Evolutionary conservation across 192 early-diverging fungal genomes (phyloP), one percentile per base, ranked within the genome.

Genomic region (Powellomyces hirtus): DNA sequence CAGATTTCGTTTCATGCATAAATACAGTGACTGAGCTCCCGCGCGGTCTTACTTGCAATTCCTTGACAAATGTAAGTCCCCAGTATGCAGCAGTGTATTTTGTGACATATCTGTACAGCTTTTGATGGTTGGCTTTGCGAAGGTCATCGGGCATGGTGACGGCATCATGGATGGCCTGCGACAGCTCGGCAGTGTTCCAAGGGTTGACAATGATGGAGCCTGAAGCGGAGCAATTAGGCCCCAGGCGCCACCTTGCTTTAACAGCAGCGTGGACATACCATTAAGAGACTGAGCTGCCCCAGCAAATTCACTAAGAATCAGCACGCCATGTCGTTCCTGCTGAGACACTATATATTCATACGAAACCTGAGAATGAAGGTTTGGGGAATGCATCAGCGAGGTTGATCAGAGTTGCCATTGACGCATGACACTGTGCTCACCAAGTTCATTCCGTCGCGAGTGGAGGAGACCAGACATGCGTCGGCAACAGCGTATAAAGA

Each of bases 371-470:
- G 95, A 64, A 65, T 76, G 38, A 26, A 13, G 62, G 1, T 27
- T 70, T 27, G 1, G 18, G 18, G 22, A 46, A 16, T n/a, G 0
- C 18, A n/a, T 1, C 18, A 22, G 18, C 0, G 22, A 16, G 18
- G 44, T 16, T n/a, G 18, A 22, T 46, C 22, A 46, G 22, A 0
- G 1, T 1, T 64, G 64, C 4, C 63, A 31, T 42, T n/a, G n/a
- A n/a, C n/a, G n/a, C n/a, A n/a, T n/a, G n/a, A n/a, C n/a, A n/a
- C n/a, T n/a, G n/a, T n/a, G n/a, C n/a, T n/a, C n/a, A 84, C 98
- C 49, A 99, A 77, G 75, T 99, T 99, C 98, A 99, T 99, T 42
- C 98, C 98, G 78, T 99, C 96, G 63, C 98, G 88, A 5, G 98
- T 99, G 42, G 95, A 97, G 31, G 96, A 93, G 16, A 99, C 89